Base-by-base conservation (phyloP, 129 eudicot species). In the Erigeron canadensis region DNA sequence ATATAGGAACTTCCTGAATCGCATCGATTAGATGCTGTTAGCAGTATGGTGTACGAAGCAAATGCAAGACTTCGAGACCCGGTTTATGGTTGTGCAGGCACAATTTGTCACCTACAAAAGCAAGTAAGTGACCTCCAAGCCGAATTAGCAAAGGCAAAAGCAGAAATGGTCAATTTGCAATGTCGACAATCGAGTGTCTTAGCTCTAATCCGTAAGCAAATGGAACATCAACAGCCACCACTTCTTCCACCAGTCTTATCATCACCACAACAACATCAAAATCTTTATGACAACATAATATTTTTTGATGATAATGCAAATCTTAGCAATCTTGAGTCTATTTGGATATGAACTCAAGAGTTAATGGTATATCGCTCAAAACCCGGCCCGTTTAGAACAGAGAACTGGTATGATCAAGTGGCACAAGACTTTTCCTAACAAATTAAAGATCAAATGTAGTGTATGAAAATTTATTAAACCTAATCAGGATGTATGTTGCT, bases 51-150 rank as follows among this genome's bases (percentile, higher is more conserved):
- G 59, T 86, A 83, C 1, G 91, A 86, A 78, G 86, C 91, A 0
- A 81, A 86, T 61, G 84, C 91, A 17, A 75, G 91, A 39, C 78
- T 86, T n/a, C 67, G 84, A 53, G 91, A 83, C 50, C 91, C 91
- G 0, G 86, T 86, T 5, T 86, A 86, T n/a, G 91, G 91, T 1
- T 81, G 91, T 46, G 86, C 83, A 10, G 88, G 88, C 18, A 81
- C 88, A 12, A 83, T 86, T 6, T 83, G 86, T 7, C 74, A 67
- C 4, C 80, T 86, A 15, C 91, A 86, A 21, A 75, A 81, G 50
- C 91, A 83, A 55, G 60, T 85, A 22, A 84, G 67, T 10, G 78
- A 56, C 42, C 86, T 85, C n/a, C 85, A 83, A 69, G 73, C 81
- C 11, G 85, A 86, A 53, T 73, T 86, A 79, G 91, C 88, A 0